Percentiles rank a stretch among this genome's conserved stretches.
These are phyloP conservation scores for Lenwebbia sp. DNA, from an alignment of 345 rosid species.

Conservation along the genomic window DNA sequence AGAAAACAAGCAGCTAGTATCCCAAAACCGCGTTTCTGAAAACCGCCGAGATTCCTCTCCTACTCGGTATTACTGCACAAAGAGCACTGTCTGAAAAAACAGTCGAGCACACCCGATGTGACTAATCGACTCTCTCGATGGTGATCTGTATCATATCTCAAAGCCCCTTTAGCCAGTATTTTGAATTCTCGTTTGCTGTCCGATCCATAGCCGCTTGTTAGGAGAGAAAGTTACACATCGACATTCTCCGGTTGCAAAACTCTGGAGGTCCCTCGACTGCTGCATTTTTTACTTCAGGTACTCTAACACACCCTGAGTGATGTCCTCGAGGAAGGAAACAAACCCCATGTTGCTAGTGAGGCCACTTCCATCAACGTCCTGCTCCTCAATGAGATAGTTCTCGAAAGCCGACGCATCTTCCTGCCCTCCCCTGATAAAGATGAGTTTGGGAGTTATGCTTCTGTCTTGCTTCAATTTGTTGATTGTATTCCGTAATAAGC, in stretches of 20 bases:
- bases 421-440: constrained; percentile 74
- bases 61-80: neutral
- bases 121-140: neutral
- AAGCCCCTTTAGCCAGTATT: neutral
- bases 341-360: constrained; percentile 81
- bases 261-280: neutral
- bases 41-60: neutral
- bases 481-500: constrained; percentile 65
- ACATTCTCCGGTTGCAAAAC: neutral
- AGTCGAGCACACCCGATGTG: neutral
- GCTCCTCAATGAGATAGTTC: constrained; percentile 92
- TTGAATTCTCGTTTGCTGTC: neutral
- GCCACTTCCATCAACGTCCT: constrained; percentile 86
- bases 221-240: neutral
- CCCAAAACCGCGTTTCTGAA: neutral
- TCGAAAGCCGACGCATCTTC: constrained; percentile 79
- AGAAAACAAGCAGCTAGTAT: neutral
- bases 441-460: constrained; percentile 74
- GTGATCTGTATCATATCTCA: neutral
- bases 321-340: constrained; percentile 85
- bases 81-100: neutral
- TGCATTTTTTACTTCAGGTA: constrained; percentile 51
- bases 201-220: neutral
- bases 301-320: constrained; percentile 68
- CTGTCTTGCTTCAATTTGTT: constrained; percentile 88